Percentiles rank a stretch among this genome's conserved stretches.
Evolutionary conservation across 805 yeast genomes (phyloP).

Genomic region (Metschnikowia peoriensis): DNA sequence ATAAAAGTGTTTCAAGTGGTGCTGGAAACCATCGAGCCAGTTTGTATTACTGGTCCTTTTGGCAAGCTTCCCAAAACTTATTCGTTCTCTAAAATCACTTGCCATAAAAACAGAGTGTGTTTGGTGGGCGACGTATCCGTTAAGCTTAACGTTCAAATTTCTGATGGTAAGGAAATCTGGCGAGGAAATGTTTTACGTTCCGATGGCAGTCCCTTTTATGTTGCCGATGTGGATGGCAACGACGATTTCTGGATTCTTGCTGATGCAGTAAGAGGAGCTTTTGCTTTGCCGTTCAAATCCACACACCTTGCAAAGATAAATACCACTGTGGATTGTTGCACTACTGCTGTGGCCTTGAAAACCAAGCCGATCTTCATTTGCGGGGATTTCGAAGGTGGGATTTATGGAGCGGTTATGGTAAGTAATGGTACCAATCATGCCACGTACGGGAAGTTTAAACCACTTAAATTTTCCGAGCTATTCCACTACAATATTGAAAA

Average conservation of each 20-base stretch:
- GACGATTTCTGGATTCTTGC: constrained; percentile 7
- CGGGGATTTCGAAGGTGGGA: constrained; percentile 34
- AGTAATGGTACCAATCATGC: too few relatives aligned
- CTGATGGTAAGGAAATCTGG: constrained; percentile 1
- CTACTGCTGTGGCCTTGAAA: constrained; percentile 14
- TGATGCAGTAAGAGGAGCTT: constrained; percentile 12
- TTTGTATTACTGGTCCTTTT: not conserved
- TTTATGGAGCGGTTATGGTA: not conserved
- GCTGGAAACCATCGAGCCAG: constrained; percentile 1
- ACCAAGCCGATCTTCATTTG: constrained; percentile 9
- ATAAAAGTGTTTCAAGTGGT: constrained; percentile 4
- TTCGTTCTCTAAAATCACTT: constrained; percentile 6
- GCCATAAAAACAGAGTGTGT: constrained; percentile 2
- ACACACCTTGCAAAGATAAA: not conserved
- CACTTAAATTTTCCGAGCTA: not conserved
- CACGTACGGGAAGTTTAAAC: too few relatives aligned
- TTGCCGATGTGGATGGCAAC: constrained; percentile 16
- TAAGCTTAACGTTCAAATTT: not conserved
- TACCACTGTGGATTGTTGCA: constrained; percentile 11
- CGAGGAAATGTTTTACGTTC: not conserved
- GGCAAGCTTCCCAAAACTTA: constrained; percentile 7
- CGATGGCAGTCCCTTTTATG: constrained; percentile 1
- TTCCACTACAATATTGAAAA: constrained; percentile 24
- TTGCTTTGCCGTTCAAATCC: too few relatives aligned
- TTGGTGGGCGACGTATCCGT: constrained; percentile 8